Conservation (phyloP, 169 alveolate genomes). For the Babesia caballi region DNA sequence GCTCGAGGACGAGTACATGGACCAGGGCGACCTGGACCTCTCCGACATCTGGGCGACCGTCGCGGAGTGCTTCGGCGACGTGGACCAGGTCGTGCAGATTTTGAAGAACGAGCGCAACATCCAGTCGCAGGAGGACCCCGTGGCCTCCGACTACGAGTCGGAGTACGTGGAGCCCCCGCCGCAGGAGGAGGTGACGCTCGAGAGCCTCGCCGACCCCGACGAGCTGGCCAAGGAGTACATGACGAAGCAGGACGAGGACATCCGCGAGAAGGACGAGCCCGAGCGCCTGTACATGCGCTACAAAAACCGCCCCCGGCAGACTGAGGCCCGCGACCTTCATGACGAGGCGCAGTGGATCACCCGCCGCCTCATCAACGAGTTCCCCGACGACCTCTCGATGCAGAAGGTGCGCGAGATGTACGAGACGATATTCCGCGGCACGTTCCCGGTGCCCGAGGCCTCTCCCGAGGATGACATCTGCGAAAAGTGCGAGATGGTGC, state of each 20-base stretch:
- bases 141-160: slow-evolving; percentile 27
- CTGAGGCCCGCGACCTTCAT: slow-evolving; percentile 34
- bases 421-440: slow-evolving; percentile 57
- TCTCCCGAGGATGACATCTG: slow-evolving; percentile 31
- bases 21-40: slow-evolving; percentile 38
- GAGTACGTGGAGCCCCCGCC: slow-evolving; percentile 14
- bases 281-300: slow-evolving; percentile 66
- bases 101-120: slow-evolving; percentile 48
- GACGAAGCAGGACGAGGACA: slow-evolving; percentile 67
- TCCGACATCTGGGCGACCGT: slow-evolving; percentile 55
- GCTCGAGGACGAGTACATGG: slow-evolving; percentile 53
- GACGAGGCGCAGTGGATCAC: slow-evolving; percentile 73
- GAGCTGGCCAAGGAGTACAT: slow-evolving; percentile 68
- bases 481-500: slow-evolving; percentile 69
- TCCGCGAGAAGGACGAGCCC: slow-evolving; percentile 69
- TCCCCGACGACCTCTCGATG: slow-evolving; percentile 66
- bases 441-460: slow-evolving; percentile 38
- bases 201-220: slow-evolving; percentile 69
- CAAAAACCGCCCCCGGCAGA: slow-evolving; percentile 56
- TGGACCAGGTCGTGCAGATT: slow-evolving; percentile 49
- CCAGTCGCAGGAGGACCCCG: slow-evolving; percentile 14
- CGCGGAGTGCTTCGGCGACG: slow-evolving; percentile 66
- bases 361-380: slow-evolving; percentile 59
- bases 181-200: slow-evolving; percentile 20
- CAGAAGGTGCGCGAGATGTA: slow-evolving; percentile 61